These are phyloP conservation scores for Craterostigma plantagineum DNA, from an alignment of 257 asterid genomes.

Conservation along the genomic window DNA sequence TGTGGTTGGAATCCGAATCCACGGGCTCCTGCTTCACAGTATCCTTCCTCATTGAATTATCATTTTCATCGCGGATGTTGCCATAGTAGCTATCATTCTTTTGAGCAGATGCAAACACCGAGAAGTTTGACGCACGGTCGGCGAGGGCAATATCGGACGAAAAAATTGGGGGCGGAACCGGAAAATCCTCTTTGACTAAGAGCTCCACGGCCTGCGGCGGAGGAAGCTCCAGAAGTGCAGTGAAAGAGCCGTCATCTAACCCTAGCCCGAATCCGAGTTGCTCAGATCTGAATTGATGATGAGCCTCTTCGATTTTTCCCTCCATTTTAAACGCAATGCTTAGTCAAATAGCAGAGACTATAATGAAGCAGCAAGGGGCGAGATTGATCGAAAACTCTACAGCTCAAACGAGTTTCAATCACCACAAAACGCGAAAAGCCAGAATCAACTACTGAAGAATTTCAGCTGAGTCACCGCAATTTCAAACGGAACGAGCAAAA, in stretches of 20 bases:
- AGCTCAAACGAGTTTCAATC: too few species aligned
- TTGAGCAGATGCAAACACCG: constrained; percentile 29
- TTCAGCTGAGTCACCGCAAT: too few species aligned
- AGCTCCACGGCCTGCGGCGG: constrained; percentile 87
- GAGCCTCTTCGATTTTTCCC: too few species aligned
- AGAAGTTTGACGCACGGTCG: constrained; percentile 59
- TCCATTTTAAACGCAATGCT: too few species aligned
- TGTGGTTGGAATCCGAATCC: constrained; percentile 42
- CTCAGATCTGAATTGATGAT: too few species aligned
- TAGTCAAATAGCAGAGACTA: too few species aligned
- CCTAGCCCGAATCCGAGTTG: constrained; percentile 1
- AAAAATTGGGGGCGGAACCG: constrained; percentile 39
- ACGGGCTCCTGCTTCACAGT: constrained; percentile 55
- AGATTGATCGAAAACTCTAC: too few species aligned
- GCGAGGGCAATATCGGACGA: constrained; percentile 41
- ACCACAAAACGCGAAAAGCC: too few species aligned
- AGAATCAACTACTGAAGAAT: too few species aligned
- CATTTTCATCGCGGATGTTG: constrained; percentile 3
- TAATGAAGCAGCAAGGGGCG: too few species aligned
- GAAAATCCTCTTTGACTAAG: constrained; percentile 31
- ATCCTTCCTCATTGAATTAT: too few species aligned
- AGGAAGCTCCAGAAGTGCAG: constrained; percentile 80
- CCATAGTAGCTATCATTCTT: constrained; percentile 10
- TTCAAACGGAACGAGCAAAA: too few species aligned
- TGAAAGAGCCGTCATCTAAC: constrained; percentile 54